Evolutionary conservation across 805 yeast genomes (phyloP).

Genomic region (Candida krabiensis): DNA sequence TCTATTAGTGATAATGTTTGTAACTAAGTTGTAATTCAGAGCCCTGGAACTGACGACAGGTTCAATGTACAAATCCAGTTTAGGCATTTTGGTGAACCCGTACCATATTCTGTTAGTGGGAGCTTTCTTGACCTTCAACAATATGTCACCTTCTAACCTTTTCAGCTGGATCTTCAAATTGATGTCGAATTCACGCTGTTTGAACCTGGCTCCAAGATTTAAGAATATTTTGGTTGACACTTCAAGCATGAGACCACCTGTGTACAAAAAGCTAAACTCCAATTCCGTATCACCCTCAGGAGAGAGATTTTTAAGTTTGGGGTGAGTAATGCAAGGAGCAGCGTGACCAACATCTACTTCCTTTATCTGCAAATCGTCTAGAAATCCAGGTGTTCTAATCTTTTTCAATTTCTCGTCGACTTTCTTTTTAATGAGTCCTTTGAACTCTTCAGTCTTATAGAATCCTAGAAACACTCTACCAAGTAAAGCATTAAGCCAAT

Average conservation of each 20-base stretch:
- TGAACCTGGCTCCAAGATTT: slow-evolving; percentile 73
- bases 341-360: slow-evolving; percentile 73
- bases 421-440: slow-evolving; percentile 53
- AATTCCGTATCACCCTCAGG: slow-evolving; percentile 78
- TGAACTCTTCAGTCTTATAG: slow-evolving; percentile 69
- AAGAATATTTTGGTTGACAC: slow-evolving; percentile 79
- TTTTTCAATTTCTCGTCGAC: slow-evolving; percentile 73
- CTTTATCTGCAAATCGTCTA: slow-evolving; percentile 77
- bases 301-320: slow-evolving; percentile 63
- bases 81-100: slow-evolving; percentile 77
- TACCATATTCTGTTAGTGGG: slow-evolving; percentile 94
- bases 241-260: slow-evolving; percentile 74
- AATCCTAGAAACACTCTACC: slow-evolving; percentile 81
- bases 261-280: slow-evolving; percentile 61
- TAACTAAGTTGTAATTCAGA: slow-evolving; percentile 73
- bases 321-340: slow-evolving; percentile 78
- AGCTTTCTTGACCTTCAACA: slow-evolving; percentile 76
- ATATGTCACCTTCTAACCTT: slow-evolving; percentile 70
- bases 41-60: slow-evolving; percentile 90
- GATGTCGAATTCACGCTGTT: slow-evolving; percentile 70
- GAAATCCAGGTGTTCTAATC: slow-evolving; percentile 81
- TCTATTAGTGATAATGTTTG: slow-evolving; percentile 74
- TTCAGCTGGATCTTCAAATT: slow-evolving; percentile 67
- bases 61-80: slow-evolving; percentile 71
- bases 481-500: slow-evolving; percentile 87